Base-by-base conservation (phyloP, 75 land plant species). In the Cupressus sempervirens region DNA sequence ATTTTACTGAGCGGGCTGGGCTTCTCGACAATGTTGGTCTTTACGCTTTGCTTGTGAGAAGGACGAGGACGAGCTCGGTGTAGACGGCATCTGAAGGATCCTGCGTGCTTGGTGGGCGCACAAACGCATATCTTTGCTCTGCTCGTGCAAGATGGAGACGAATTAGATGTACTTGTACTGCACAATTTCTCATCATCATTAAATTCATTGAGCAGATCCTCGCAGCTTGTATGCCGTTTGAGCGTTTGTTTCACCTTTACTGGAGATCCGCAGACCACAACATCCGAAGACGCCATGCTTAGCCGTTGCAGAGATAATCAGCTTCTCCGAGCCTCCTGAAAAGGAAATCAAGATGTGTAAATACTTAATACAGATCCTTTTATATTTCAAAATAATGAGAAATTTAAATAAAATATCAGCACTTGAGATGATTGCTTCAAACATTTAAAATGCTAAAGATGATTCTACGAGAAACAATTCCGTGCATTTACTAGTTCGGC, bases 11-110 rank as follows among this genome's bases (percentile, higher is more conserved):
- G 74, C 35, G 15, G 14, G 14, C 35, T 72, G 35, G 68, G 29
- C 68, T 65, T 65, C 3, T 41, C 3, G n/a, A 65, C 2, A 26
- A 5, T 65, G n/a, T 65, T 48, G 50, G 11, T 9, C 50, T 48
- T 48, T 48, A 48, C 50, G 50, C 11, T 65, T 65, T 32, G 73
- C 73, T 2, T 26, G 73, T 68, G 12, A 68, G 32, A 72, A 11
- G 2, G n/a, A 32, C 2, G 35, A 11, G 35, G 74, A n/a, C n/a
- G n/a, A 72, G 74, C 30, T 43, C 81, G 45, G 81, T 79, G 81
- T 12, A 79, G 81, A 14, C 81, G 81, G 81, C 81, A 79, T 79
- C 14, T 26, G 48, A 79, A 79, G 29, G 81, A 79, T 79, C 81
- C 81, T n/a, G 32, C 81, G 12, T 79, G 81, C 45, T 38, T 79